Conservation (phyloP, 345 rosid genomes). For the Atalantia buxifolia region DNA sequence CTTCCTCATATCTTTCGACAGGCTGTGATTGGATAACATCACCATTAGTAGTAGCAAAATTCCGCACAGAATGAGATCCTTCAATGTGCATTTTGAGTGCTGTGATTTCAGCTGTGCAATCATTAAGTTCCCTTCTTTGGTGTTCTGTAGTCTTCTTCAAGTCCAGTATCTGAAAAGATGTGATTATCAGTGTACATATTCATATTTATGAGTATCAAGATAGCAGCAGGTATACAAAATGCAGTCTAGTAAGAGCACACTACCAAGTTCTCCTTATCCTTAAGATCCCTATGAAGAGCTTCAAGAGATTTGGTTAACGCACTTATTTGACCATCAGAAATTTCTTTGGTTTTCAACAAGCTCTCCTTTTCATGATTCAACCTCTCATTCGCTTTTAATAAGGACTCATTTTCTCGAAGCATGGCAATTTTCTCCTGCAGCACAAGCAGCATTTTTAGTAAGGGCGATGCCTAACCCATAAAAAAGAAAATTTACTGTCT, state of each 20-base stretch:
- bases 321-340: conserved; percentile 67
- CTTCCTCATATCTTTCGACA: conserved; percentile 53
- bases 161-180: conserved; percentile 60
- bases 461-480: neutral
- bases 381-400: conserved; percentile 53
- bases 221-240: conserved; percentile 10
- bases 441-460: conserved; percentile 6
- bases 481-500: neutral
- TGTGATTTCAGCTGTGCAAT: conserved; percentile 89
- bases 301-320: conserved; percentile 65
- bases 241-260: conserved; percentile 15
- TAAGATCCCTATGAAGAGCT: conserved; percentile 73
- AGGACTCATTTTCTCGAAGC: conserved; percentile 69
- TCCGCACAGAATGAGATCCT: conserved; percentile 60
- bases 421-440: conserved; percentile 91
- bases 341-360: conserved; percentile 56
- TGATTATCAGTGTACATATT: conserved; percentile 18
- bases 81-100: conserved; percentile 90
- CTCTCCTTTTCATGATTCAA: conserved; percentile 55
- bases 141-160: conserved; percentile 67
- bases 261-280: conserved; percentile 87
- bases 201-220: conserved; percentile 19
- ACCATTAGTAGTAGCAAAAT: conserved; percentile 39
- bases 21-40: conserved; percentile 50
- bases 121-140: conserved; percentile 78